These are phyloP conservation scores for Aphanomyces euteiches DNA, from an alignment of 352 stramenopile species.

Conservation along the genomic window DNA sequence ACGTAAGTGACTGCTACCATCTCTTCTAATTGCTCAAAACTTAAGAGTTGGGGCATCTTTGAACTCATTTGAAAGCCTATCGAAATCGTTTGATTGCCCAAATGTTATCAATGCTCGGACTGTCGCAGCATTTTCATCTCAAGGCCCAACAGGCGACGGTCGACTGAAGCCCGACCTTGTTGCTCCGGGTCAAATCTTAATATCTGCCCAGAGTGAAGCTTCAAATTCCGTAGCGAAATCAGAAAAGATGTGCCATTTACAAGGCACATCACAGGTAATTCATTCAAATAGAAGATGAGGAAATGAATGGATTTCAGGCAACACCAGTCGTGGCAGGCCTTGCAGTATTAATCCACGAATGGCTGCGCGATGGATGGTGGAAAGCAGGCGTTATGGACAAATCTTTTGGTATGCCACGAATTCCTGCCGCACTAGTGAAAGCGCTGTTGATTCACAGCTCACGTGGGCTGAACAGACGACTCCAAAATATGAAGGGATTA, in stretches of 20 bases:
- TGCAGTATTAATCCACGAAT: slow-evolving; percentile 70
- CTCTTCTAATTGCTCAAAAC: background rate
- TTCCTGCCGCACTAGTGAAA: slow-evolving; percentile 73
- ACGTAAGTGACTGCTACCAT: slow-evolving; percentile 33
- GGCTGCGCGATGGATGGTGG: slow-evolving; percentile 78
- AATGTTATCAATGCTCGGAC: slow-evolving; percentile 67
- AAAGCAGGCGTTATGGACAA: slow-evolving; percentile 54
- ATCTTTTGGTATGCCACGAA: slow-evolving; percentile 48
- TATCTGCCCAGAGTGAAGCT: slow-evolving; percentile 63
- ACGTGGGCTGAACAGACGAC: slow-evolving; percentile 47
- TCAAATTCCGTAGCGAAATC: slow-evolving; percentile 55
- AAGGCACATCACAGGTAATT: slow-evolving; percentile 60
- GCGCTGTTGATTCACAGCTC: slow-evolving; percentile 79
- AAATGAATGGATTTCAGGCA: slow-evolving; percentile 29
- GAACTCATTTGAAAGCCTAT: background rate
- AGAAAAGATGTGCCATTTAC: slow-evolving; percentile 56
- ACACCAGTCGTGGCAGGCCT: slow-evolving; percentile 72
- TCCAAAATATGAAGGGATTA: slow-evolving; percentile 37
- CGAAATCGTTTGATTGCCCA: slow-evolving; percentile 40
- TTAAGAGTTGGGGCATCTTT: background rate
- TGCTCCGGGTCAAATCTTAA: slow-evolving; percentile 74
- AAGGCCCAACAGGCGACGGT: slow-evolving; percentile 72
- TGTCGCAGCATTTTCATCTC: slow-evolving; percentile 80
- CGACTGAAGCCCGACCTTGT: slow-evolving; percentile 87
- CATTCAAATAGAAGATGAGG: background rate